These are phyloP conservation scores for Penicillium ucsense DNA, from an alignment of 495 filamentous ascomycete species.

Conservation along the genomic window DNA sequence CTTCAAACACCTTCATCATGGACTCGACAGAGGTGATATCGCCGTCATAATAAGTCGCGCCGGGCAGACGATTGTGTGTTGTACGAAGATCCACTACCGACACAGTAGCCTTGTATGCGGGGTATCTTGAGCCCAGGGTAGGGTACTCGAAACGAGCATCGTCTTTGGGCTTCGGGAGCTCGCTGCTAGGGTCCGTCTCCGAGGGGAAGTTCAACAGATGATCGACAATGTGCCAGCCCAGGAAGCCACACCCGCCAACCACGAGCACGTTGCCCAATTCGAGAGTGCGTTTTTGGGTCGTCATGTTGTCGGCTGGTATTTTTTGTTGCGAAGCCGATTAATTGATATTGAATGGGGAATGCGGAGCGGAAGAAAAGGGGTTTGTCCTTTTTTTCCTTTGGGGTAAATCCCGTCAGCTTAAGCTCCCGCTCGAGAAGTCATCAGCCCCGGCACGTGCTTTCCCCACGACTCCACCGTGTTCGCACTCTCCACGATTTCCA, in stretches of 20 bases:
- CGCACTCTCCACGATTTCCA: no score
- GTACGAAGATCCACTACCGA: conserved; percentile 83
- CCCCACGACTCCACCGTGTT: no score
- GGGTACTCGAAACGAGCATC: conserved; percentile 35
- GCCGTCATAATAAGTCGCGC: conserved; percentile 69
- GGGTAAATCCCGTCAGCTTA: conserved; percentile 11
- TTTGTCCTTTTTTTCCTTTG: background rate
- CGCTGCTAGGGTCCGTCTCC: conserved; percentile 34
- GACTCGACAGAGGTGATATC: conserved; percentile 71
- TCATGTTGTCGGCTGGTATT: conserved; percentile 15
- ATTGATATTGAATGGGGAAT: background rate
- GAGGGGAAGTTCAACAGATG: conserved; percentile 45
- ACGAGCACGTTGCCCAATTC: conserved; percentile 43
- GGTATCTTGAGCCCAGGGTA: conserved; percentile 30
- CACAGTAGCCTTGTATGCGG: conserved; percentile 43
- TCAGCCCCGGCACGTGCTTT: no score
- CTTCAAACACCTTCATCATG: conserved; percentile 56
- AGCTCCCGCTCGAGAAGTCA: no score
- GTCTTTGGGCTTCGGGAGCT: conserved; percentile 28
- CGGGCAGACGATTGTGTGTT: conserved; percentile 60
- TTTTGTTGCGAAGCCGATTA: conserved; percentile 1
- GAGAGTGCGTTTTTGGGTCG: conserved; percentile 25
- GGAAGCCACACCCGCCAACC: conserved; percentile 48
- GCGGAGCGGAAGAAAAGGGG: conserved; percentile 8
- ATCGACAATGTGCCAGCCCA: conserved; percentile 50